Evolutionary conservation across 2,329 filamentous ascomycete genomes (phyloP), one percentile per base, ranked within the genome.

Genomic region (Microsporum canis): DNA sequence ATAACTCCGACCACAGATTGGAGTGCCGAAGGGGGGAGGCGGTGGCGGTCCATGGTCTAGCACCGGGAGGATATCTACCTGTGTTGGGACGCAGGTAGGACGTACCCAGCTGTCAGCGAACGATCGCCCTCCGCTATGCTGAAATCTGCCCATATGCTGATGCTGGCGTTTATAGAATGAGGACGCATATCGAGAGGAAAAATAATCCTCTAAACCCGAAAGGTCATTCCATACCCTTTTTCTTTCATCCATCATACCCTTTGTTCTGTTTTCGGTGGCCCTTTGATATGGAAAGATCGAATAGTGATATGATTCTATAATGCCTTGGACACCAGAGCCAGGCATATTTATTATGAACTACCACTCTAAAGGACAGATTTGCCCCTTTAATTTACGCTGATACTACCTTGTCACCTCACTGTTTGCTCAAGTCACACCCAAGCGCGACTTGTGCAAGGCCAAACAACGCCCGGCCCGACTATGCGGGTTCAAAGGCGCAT

Each of bases 351-450:
- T 47, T 36, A 27, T 17, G 31, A 23, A 34, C 51, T 23, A 27
- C 31, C 14, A 23, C 51, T 55, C 51, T 29, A 36, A n/a, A 55
- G 12, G 51, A 36, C 31, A 53, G 27, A 34, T 53, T 33, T 53
- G 33, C 10, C 8, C 8, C 43, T 23, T 23, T 47, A 27, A 10
- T 10, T 47, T n/a, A 8, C 43, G 10, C 23, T 47, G 5, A 7
- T 47, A 10, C 3, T 10, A 47, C 43, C 17, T 5, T 47, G 45
- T 23, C 3, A 7, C 8, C 45, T 51, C 33, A 17, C 36, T 55
- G 51, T 55, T 55, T 55, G 51, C 51, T 55, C 51, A 31, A 17
- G 51, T 55, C 51, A 36, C 51, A 55, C 31, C 5, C 51, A 36
- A 34, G 51, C n/a, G 33, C 51, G 51, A 55, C 31, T 36, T 36